A percentile compares a stretch with the other conserved stretches of the same genome.
phyloP scores from a whole-genome alignment of 768 basidiomycete species.

The Hericium rajendrae region DNA sequence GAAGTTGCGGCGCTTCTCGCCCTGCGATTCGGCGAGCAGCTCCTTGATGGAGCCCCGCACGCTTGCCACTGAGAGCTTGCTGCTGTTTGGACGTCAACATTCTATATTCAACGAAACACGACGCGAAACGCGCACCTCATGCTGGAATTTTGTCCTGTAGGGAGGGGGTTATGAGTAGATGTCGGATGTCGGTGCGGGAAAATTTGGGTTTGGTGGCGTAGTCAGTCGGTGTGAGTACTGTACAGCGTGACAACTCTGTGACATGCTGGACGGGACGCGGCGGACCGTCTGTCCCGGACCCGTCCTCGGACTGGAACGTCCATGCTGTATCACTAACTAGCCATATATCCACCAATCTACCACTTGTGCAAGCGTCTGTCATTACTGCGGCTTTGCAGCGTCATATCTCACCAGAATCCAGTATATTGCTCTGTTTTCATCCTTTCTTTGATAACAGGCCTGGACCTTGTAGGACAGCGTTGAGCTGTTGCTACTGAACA shows the following conservation, averaged over 20 bases:
- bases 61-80: conserved; percentile 98
- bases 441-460: too few species aligned
- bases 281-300: too few species aligned
- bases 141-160: background rate
- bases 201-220: background rate
- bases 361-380: too few species aligned
- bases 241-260: background rate
- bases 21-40: conserved; percentile 71
- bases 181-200: background rate
- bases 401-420: too few species aligned
- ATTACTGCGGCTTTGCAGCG: too few species aligned
- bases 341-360: too few species aligned
- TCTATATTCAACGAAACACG: background rate
- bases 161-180: background rate
- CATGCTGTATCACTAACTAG: too few species aligned
- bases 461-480: too few species aligned
- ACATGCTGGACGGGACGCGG: too few species aligned
- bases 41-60: conserved; percentile 98
- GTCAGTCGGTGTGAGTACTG: background rate
- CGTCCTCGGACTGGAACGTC: too few species aligned
- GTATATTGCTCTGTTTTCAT: too few species aligned
- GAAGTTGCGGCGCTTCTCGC: conserved; percentile 90
- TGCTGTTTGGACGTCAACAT: conserved; percentile 19
- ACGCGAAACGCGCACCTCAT: background rate
- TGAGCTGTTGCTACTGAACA: too few species aligned